Evolutionary conservation across 805 yeast species (phyloP).

Genomic region (Candida ficus): DNA sequence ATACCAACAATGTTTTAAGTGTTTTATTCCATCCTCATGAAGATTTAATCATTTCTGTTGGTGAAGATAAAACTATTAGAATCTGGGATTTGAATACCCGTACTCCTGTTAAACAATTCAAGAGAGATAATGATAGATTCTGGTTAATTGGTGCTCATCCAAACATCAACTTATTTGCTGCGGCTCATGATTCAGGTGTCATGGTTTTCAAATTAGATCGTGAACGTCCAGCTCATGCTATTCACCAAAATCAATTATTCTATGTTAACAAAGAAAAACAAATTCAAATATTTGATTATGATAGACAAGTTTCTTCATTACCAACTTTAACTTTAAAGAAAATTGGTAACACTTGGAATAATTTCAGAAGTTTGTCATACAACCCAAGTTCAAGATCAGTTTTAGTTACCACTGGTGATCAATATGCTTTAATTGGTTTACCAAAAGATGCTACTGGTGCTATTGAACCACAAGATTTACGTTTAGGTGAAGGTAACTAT

Average conservation of each 20-base stretch:
- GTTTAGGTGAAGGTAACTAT: conserved; percentile 75
- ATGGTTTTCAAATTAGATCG: conserved; percentile 97
- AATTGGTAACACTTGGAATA: conserved; percentile 81
- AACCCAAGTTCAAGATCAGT: conserved; percentile 90
- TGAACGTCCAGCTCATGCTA: conserved; percentile 89
- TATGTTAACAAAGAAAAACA: conserved; percentile 83
- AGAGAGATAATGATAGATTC: conserved; percentile 90
- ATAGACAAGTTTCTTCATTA: conserved; percentile 55
- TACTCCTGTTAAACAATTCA: conserved; percentile 88
- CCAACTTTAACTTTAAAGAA: conserved; percentile 83
- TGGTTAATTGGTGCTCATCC: conserved; percentile 94
- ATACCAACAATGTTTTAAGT: conserved; percentile 86
- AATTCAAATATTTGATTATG: conserved; percentile 73
- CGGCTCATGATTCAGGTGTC: conserved; percentile 95
- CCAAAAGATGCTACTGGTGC: conserved; percentile 91
- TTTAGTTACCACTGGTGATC: conserved; percentile 72
- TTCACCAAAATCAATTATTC: conserved; percentile 66
- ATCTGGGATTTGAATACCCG: conserved; percentile 96
- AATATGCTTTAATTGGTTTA: conserved; percentile 67
- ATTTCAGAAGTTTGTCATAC: conserved; percentile 78
- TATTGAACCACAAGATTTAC: conserved; percentile 79
- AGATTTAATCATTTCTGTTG: conserved; percentile 86
- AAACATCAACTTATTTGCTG: conserved; percentile 84
- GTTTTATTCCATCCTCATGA: conserved; percentile 91
- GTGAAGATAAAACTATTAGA: conserved; percentile 94